phyloP scores from a whole-genome alignment of 805 yeast species.

The Candida maesae region DNA sequence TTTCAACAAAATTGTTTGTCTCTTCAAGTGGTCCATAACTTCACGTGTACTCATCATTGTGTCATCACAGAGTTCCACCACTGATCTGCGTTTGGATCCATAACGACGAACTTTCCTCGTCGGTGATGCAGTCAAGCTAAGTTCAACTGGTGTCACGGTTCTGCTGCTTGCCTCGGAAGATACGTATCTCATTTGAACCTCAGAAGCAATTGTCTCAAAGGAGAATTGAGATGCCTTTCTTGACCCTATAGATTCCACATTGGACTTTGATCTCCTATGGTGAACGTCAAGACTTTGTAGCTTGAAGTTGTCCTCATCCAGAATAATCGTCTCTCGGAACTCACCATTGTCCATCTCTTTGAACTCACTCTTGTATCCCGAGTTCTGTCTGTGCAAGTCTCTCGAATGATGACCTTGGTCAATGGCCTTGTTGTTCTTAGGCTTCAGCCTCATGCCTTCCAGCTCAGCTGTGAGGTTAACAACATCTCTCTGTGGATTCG shows the following conservation, averaged over 20 bases:
- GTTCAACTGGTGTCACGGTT: not conserved
- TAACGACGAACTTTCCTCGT: constrained; percentile 8
- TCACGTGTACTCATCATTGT: constrained; percentile 21
- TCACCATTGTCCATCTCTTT: constrained; percentile 20
- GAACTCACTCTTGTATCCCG: constrained; percentile 13
- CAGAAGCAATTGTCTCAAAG: constrained; percentile 25
- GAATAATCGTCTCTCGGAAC: constrained; percentile 19
- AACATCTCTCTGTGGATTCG: constrained; percentile 1
- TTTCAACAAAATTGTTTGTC: constrained; percentile 23
- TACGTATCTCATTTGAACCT: constrained; percentile 17
- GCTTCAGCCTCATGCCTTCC: constrained; percentile 5
- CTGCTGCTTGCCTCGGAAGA: constrained; percentile 1
- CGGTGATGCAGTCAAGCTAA: not conserved
- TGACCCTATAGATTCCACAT: not conserved
- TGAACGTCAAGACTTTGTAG: not conserved
- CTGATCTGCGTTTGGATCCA: constrained; percentile 16
- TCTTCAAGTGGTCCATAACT: constrained; percentile 23
- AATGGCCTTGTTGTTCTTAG: not conserved
- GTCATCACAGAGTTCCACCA: constrained; percentile 25
- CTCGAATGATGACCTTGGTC: not conserved
- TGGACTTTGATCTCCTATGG: constrained; percentile 15
- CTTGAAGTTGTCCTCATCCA: constrained; percentile 22
- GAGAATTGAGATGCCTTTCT: constrained; percentile 19
- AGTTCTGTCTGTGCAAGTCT: not conserved
- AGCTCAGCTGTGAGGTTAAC: constrained; percentile 6